Conservation (phyloP, 148 eudicot species). For the Simmondsia chinensis region DNA sequence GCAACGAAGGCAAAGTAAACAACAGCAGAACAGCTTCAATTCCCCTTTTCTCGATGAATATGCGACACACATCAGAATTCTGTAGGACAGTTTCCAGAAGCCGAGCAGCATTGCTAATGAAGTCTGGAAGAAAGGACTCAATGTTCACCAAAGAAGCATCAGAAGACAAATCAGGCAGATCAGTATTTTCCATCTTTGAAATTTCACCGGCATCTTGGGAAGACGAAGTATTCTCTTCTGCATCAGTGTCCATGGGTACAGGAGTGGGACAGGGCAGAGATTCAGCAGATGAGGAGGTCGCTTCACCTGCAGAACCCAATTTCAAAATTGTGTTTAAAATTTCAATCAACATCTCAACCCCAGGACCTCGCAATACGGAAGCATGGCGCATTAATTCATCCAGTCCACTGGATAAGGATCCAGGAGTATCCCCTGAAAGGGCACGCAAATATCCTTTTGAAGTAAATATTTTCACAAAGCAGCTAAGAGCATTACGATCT, state of each 20-base stretch:
- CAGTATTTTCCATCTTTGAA: conserved; percentile 31
- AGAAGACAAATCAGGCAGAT: conserved; percentile 31
- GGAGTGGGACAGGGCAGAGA: conserved; percentile 32
- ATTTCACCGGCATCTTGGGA: conserved; percentile 27
- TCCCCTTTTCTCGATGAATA: conserved; percentile 89
- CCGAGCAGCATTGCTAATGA: conserved; percentile 76
- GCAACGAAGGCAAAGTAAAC: conserved; percentile 70
- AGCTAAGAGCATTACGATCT: conserved; percentile 82
- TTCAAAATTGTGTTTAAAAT: conserved; percentile 54
- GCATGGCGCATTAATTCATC: conserved; percentile 99
- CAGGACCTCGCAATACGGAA: conserved; percentile 72
- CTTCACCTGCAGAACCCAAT: conserved; percentile 61
- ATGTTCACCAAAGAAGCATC: conserved; percentile 39
- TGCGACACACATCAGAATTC: conserved; percentile 83
- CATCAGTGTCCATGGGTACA: conserved; percentile 89
- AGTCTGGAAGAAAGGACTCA: conserved; percentile 81
- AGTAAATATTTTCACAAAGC: conserved; percentile 95
- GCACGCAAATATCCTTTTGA: conserved; percentile 69
- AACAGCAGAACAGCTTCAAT: conserved; percentile 71
- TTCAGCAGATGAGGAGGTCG: conserved; percentile 31
- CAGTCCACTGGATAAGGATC: conserved; percentile 79
- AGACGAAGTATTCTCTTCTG: conserved; percentile 34
- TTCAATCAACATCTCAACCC: conserved; percentile 91
- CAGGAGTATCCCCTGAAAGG: conserved; percentile 75
- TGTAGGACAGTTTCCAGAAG: conserved; percentile 90